Percentiles rank a stretch among this genome's conserved stretches.
Conservation (phyloP, 2,329 filamentous ascomycete genomes). For the Beauveria sp. region DNA sequence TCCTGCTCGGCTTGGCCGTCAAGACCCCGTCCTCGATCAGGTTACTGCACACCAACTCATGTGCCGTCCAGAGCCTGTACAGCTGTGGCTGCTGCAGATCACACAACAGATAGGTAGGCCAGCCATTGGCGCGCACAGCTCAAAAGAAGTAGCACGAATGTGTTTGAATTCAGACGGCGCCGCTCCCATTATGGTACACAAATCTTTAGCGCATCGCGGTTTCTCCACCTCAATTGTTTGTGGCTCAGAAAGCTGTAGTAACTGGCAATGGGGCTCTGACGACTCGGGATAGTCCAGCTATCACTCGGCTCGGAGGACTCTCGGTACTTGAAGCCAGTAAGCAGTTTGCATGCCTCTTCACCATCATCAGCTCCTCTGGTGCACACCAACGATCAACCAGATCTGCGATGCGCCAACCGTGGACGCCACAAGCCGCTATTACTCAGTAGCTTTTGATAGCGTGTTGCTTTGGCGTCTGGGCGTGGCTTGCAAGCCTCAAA, state of each 20-base stretch:
- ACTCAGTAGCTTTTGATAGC: neutral
- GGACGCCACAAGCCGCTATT: neutral
- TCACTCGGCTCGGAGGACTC: neutral
- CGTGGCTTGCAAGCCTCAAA: neutral
- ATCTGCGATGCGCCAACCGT: conserved; percentile 1
- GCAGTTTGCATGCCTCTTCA: neutral
- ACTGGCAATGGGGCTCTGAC: neutral
- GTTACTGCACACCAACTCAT: neutral
- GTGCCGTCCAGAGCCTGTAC: neutral
- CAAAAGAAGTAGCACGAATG: neutral
- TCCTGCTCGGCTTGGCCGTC: neutral
- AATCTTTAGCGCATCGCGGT: neutral
- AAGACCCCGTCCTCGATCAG: neutral
- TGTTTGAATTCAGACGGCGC: neutral
- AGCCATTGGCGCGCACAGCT: neutral
- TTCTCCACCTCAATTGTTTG: neutral
- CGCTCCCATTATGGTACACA: neutral
- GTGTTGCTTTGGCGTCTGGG: neutral
- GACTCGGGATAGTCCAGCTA: neutral
- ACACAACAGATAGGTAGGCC: neutral
- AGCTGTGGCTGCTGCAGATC: neutral
- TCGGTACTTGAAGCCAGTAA: neutral
- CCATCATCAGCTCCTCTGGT: neutral
- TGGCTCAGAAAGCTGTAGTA: neutral
- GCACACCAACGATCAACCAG: neutral